phyloP scores from a whole-genome alignment of 768 basidiomycete genomes.

The Hericium coralloides region DNA sequence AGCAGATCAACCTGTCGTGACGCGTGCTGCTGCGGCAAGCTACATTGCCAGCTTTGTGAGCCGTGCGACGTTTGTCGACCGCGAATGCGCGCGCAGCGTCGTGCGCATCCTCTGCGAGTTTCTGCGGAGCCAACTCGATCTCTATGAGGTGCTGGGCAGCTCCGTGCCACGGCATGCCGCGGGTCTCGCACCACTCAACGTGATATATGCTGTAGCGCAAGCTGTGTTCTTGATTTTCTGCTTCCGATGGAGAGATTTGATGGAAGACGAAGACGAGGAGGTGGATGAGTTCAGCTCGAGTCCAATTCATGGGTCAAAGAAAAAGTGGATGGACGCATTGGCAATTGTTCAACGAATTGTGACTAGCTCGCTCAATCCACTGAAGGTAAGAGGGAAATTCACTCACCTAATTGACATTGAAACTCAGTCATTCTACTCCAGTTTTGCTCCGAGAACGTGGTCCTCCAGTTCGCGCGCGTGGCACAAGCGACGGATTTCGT shows the following conservation, averaged over 20 bases:
- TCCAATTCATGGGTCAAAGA: conserved; percentile 22
- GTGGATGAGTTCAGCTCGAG: conserved; percentile 24
- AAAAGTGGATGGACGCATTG: conserved; percentile 83
- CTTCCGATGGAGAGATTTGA: conserved; percentile 90
- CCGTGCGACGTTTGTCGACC: conserved; percentile 79
- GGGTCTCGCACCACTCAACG: conserved; percentile 39
- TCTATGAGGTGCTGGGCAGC: conserved; percentile 34
- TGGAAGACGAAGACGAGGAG: conserved; percentile 43
- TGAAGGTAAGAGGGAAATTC: conserved; percentile 51
- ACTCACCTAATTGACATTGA: background rate
- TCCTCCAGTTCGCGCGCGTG: conserved; percentile 87
- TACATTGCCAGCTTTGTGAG: conserved; percentile 92
- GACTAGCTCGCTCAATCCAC: conserved; percentile 76
- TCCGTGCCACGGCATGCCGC: conserved; percentile 25
- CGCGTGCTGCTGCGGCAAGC: conserved; percentile 85
- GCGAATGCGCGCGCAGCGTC: conserved; percentile 62
- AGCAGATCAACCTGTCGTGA: conserved; percentile 52
- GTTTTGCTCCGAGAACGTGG: conserved; percentile 88
- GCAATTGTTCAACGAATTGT: conserved; percentile 73
- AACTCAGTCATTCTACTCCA: conserved; percentile 21
- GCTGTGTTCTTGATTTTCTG: conserved; percentile 96
- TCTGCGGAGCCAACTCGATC: conserved; percentile 67
- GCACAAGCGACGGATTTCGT: conserved; percentile 86
- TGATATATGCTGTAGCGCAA: conserved; percentile 91
- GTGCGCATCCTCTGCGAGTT: conserved; percentile 83